Conservation (phyloP, 176 grass and related monocot species). For the Avena sativa region DNA sequence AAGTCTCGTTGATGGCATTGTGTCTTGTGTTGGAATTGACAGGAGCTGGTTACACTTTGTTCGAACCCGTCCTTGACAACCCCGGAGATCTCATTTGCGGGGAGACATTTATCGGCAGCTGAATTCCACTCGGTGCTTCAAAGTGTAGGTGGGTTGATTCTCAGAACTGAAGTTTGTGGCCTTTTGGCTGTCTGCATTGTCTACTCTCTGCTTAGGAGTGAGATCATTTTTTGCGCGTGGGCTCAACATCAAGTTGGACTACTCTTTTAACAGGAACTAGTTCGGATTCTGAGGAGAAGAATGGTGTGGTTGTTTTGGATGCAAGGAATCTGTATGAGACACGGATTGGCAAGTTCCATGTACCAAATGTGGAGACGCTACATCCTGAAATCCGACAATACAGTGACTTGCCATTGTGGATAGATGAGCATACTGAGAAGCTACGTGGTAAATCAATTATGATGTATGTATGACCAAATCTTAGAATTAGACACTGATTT, state of each 20-base stretch:
- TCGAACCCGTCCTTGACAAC: conserved; percentile 51
- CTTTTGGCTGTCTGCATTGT: not conserved
- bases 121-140: conserved; percentile 83
- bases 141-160: conserved; percentile 55
- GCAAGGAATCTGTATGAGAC: conserved; percentile 92
- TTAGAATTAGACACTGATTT: not conserved
- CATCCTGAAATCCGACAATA: conserved; percentile 90
- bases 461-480: conserved; percentile 56
- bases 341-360: conserved; percentile 83
- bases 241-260: not conserved
- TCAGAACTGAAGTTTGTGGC: too few relatives aligned
- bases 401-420: conserved; percentile 85
- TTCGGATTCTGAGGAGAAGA: conserved; percentile 42
- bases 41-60: conserved; percentile 91
- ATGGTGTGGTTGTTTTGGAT: conserved; percentile 77
- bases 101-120: conserved; percentile 64
- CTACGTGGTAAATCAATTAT: conserved; percentile 79
- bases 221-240: not conserved
- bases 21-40: conserved; percentile 26
- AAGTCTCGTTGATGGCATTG: not conserved
- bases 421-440: conserved; percentile 75
- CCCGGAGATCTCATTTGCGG: conserved; percentile 62
- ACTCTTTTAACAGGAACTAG: conserved; percentile 18
- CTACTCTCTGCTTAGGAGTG: not conserved
- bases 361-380: conserved; percentile 74